These are phyloP conservation scores for Colletotrichum viniferum DNA, from an alignment of 2,329 filamentous ascomycete species.

Conservation along the genomic window DNA sequence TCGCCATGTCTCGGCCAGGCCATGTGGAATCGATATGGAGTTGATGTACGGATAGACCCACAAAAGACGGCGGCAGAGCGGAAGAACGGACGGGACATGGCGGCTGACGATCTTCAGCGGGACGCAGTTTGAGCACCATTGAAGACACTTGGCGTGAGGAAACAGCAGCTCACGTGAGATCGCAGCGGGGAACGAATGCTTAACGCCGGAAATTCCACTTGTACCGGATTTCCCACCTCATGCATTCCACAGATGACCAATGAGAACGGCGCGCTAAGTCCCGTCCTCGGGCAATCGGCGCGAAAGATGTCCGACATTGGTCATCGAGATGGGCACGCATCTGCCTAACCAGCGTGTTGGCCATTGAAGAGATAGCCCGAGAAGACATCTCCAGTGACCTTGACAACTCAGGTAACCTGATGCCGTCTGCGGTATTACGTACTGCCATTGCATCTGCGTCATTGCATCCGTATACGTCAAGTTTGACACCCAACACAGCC, in stretches of 20 bases:
- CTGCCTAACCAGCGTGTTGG: not conserved
- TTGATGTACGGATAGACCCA: not conserved
- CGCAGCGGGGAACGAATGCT: not conserved
- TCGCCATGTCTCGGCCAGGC: conserved; percentile 5
- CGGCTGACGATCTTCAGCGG: not conserved
- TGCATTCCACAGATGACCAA: not conserved
- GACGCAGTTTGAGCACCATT: not conserved
- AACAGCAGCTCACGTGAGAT: not conserved
- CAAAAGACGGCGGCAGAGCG: conserved; percentile 1
- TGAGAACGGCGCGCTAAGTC: not conserved
- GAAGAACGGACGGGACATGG: not conserved
- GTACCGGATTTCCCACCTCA: conserved; percentile 2
- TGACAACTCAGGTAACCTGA: not conserved
- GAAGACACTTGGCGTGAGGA: not conserved
- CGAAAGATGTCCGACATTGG: conserved; percentile 27
- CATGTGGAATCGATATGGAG: not conserved
- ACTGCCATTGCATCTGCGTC: not conserved
- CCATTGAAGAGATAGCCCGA: not conserved
- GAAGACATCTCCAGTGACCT: not conserved
- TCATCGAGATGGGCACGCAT: not conserved
- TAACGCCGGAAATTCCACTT: not conserved
- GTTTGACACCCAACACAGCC: not conserved
- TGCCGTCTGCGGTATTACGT: not conserved
- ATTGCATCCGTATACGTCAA: not conserved
- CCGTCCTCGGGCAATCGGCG: conserved; percentile 28